These are phyloP conservation scores for Xylaria sp. DNA, from an alignment of 2,329 filamentous ascomycete genomes.

Conservation along the genomic window DNA sequence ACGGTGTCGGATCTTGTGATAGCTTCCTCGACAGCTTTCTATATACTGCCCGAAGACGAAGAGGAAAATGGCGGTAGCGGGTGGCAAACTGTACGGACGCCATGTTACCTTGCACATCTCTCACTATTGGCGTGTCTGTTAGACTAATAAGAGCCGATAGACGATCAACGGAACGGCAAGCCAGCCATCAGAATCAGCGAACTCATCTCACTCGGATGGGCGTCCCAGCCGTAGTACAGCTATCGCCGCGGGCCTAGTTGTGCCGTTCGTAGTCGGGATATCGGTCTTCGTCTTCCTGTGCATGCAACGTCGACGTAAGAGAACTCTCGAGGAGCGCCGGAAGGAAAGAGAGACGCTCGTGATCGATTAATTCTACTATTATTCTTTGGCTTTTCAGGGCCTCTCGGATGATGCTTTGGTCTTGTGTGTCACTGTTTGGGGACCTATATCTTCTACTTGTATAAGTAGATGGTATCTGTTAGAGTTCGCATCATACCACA, in stretches of 20 bases:
- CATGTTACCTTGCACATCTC: background rate
- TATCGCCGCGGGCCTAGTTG: conserved; percentile 44
- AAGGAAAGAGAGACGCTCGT: conserved; percentile 42
- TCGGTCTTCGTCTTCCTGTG: conserved; percentile 41
- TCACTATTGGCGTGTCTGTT: conserved; percentile 7
- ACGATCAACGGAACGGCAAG: conserved; percentile 19
- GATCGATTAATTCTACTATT: conserved; percentile 37
- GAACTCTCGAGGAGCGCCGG: conserved; percentile 38
- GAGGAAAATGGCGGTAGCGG: conserved; percentile 7
- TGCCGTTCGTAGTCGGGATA: conserved; percentile 43
- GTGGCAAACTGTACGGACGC: conserved; percentile 10
- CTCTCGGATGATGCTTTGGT: background rate
- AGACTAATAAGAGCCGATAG: conserved; percentile 17
- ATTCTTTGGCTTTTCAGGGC: background rate
- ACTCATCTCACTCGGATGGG: conserved; percentile 24
- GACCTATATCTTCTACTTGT: background rate
- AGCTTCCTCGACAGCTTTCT: conserved; percentile 42
- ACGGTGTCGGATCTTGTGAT: conserved; percentile 24
- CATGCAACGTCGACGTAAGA: conserved; percentile 43
- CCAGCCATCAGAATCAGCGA: conserved; percentile 34
- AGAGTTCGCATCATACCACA: background rate
- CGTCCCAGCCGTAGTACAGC: conserved; percentile 41
- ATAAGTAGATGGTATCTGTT: background rate
- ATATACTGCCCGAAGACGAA: conserved; percentile 24
- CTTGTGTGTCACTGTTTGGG: background rate